Conservation (phyloP, 176 grass and related monocot genomes). For the Metroxylon sagu region DNA sequence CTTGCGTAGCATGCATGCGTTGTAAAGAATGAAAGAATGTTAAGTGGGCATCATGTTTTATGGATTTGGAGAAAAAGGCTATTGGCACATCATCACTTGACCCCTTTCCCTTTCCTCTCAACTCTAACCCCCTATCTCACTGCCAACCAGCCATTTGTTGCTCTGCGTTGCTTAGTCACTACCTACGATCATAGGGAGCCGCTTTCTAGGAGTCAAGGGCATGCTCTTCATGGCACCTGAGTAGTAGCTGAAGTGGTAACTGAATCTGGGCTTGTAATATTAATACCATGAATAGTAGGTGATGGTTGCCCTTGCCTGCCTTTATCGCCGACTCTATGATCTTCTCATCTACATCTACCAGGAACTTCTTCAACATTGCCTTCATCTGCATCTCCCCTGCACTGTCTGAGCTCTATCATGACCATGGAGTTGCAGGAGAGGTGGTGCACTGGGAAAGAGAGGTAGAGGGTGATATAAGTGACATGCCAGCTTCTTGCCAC, state of each 20-base stretch:
- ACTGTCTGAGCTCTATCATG: conserved; percentile 55
- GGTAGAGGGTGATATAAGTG: conserved; percentile 58
- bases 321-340: conserved; percentile 46
- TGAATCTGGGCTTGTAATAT: conserved; percentile 54
- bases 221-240: conserved; percentile 68
- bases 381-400: conserved; percentile 81
- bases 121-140: too few relatives aligned
- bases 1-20: too few relatives aligned
- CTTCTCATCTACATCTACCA: conserved; percentile 61
- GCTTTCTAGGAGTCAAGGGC: too few relatives aligned
- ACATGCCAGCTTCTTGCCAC: conserved; percentile 44
- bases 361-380: conserved; percentile 68
- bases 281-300: conserved; percentile 38
- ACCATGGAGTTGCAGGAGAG: conserved; percentile 85
- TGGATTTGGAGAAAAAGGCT: too few relatives aligned
- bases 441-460: conserved; percentile 39
- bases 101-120: too few relatives aligned
- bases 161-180: too few relatives aligned
- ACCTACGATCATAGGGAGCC: too few relatives aligned
- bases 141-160: too few relatives aligned
- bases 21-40: too few relatives aligned
- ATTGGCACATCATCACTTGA: too few relatives aligned
- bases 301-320: conserved; percentile 43
- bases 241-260: conserved; percentile 42
- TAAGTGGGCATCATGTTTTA: too few relatives aligned